Evolutionary conservation across 768 basidiomycete species (phyloP), one percentile per base, ranked within the genome.

Genomic region (Lactarius akahatsu): DNA sequence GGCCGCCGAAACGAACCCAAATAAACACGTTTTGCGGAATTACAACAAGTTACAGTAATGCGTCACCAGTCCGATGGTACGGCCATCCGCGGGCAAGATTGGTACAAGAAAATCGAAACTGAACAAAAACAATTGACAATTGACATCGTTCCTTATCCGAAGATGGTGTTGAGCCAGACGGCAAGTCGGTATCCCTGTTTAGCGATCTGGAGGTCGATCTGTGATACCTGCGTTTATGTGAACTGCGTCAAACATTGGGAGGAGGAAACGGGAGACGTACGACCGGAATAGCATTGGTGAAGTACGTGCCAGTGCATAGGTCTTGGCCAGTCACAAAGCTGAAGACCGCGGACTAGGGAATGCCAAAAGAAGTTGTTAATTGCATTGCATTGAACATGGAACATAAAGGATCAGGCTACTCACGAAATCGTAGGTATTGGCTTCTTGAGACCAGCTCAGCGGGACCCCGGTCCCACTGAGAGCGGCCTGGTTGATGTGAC

Each of bases 181-280:
- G 72, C 71, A 15, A 72, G 66, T 23, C 72, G 67, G 66, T 66
- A 73, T 13, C 69, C 73, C 58, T 73, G 74, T 67, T 74, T 75
- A 43, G 75, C 73, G 20, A 75, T 43, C 64, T 76, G 75, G 38
- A 73, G 45, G 32, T 76, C 72, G 63, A 76, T 75, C 73, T 73
- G 50, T 30, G 52, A 20, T 18, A 28, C 43, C n/a, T 13, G 41
- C 32, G 16, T 15, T 40, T n/a, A 43, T 16, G 65, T 30, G 1
- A 32, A 34, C 16, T 56, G 28, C 45, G 23, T 18, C 38, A 15
- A 4, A 57, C 2, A 23, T 13, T 26, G 6, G 11, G n/a, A 18
- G 1, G 55, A 36, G 6, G 26, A 13, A 13, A 16, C 20, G 18
- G 36, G 36, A 20, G 2, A 70, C 67, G 66, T 71, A 70, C 71